These are phyloP conservation scores for Fragilaria crotonensis DNA, from an alignment of 108 stramenopile genomes.

Conservation along the genomic window DNA sequence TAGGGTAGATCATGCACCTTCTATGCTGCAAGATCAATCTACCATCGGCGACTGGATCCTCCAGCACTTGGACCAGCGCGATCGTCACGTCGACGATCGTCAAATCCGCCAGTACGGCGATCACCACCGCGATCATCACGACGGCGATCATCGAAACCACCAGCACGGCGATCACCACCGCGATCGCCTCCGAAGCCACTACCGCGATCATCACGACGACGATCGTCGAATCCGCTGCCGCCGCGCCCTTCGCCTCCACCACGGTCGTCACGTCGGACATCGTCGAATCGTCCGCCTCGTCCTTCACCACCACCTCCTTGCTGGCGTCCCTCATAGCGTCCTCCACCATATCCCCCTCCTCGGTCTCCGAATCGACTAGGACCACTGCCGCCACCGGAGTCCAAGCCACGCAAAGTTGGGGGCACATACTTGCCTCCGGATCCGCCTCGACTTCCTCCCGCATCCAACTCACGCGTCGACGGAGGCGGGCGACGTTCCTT, in stretches of 20 bases:
- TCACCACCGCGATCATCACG: constrained; percentile 15
- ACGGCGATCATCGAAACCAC: background rate
- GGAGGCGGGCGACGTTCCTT: constrained; percentile 28
- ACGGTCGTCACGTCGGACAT: background rate
- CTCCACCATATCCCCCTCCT: constrained; percentile 26
- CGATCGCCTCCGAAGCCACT: background rate
- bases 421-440: constrained; percentile 56
- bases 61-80: constrained; percentile 3
- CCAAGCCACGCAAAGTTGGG: constrained; percentile 42
- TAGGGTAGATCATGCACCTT: background rate
- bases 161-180: background rate
- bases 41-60: background rate
- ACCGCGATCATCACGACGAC: no score
- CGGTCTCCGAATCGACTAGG: constrained; percentile 23
- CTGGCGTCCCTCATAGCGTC: constrained; percentile 24
- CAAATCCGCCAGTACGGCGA: constrained; percentile 4
- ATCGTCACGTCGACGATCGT: constrained; percentile 5
- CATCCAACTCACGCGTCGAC: constrained; percentile 25
- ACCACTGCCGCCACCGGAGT: constrained; percentile 13
- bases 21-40: background rate
- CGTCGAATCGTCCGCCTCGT: background rate
- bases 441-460: constrained; percentile 16
- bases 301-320: constrained; percentile 14
- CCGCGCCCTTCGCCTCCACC: background rate
- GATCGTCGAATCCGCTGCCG: no score